A percentile compares a stretch with the other conserved stretches of the same genome.
Evolutionary conservation across 2,329 filamentous ascomycete genomes (phyloP).

Genomic region (Aschersonia sp.): DNA sequence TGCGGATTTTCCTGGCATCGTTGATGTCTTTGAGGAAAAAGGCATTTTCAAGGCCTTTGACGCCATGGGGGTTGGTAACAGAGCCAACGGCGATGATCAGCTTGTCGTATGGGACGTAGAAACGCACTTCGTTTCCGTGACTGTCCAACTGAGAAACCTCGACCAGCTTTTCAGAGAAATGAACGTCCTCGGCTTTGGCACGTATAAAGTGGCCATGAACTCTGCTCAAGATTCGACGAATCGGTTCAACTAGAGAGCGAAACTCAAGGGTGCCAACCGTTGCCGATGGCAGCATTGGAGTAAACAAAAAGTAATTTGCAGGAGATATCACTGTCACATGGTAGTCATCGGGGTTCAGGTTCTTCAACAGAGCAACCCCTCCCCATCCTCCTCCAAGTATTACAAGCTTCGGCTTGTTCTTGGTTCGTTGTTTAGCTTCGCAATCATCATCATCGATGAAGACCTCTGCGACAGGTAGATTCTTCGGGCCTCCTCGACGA

Average conservation of each 20-base stretch:
- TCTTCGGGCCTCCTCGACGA: conserved; percentile 77
- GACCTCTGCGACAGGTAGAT: conserved; percentile 78
- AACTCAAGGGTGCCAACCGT: conserved; percentile 92
- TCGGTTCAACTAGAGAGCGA: conserved; percentile 81
- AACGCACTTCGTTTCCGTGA: conserved; percentile 58
- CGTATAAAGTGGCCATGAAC: conserved; percentile 83
- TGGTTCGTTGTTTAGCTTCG: conserved; percentile 52
- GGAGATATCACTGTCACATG: conserved; percentile 92
- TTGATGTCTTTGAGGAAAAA: conserved; percentile 92
- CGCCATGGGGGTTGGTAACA: conserved; percentile 85
- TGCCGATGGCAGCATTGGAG: conserved; percentile 91
- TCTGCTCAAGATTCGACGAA: conserved; percentile 65
- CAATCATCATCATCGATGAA: conserved; percentile 81
- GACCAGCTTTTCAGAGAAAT: conserved; percentile 81
- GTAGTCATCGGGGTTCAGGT: conserved; percentile 79
- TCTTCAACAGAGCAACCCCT: conserved; percentile 80
- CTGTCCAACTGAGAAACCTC: conserved; percentile 65
- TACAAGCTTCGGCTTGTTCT: conserved; percentile 84
- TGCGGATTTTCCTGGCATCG: conserved; percentile 80
- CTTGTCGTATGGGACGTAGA: conserved; percentile 97
- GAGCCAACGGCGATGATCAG: conserved; percentile 86
- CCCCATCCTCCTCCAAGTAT: conserved; percentile 93
- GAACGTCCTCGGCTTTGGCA: conserved; percentile 73
- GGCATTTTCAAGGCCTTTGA: conserved; percentile 86
- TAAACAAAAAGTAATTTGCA: conserved; percentile 94